Base-by-base conservation (phyloP, 129 eudicot genomes). In the Flaveria sonorensis region DNA sequence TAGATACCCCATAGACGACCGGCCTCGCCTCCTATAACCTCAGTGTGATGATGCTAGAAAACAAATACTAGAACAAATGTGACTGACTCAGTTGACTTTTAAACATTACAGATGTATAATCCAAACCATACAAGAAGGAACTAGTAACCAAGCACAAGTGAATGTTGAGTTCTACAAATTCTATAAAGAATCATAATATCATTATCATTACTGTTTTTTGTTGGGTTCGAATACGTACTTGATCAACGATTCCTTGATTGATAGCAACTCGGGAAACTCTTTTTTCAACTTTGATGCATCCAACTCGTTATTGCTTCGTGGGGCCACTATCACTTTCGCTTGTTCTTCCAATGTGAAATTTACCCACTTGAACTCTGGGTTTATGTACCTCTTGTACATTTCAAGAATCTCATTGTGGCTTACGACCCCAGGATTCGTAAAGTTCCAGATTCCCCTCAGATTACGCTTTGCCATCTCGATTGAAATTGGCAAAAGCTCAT, bases 391-490 rank as follows among this genome's bases (percentile, higher is more conserved):
- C 79, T 89, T 89, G 88, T 94, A 94, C 96, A 94, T 84, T 84
- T 94, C 97, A 71, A 94, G 74, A 5, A 94, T 90, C 84, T 94
- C 97, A 36, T 94, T 94, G 81, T 94, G 98, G 87, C 96, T 91
- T 26, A 91, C 97, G 2, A 89, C 99, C 28, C 97, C 99, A 4
- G 99, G 99, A 73, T 95, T 91, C 9, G 99, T 95, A 70, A 91
- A 94, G 85, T 94, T 94, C 92, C 93, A 94, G 46, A 94, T 86
- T 52, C 97, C 98, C 77, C 70, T 86, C 1, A 91, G 92, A 81
- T 94, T 91, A n/a, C 98, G 56, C 71, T 94, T 91, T 3, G 98
- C 98, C 98, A 94, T 94, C 85, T 94, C 98, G 5, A 94, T 91
- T 24, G 98, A 89, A 63, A 93, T 90, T 3, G 98, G 97, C 42